Base-by-base conservation (phyloP, 768 basidiomycete species). In the Pulveroboletus frians region DNA sequence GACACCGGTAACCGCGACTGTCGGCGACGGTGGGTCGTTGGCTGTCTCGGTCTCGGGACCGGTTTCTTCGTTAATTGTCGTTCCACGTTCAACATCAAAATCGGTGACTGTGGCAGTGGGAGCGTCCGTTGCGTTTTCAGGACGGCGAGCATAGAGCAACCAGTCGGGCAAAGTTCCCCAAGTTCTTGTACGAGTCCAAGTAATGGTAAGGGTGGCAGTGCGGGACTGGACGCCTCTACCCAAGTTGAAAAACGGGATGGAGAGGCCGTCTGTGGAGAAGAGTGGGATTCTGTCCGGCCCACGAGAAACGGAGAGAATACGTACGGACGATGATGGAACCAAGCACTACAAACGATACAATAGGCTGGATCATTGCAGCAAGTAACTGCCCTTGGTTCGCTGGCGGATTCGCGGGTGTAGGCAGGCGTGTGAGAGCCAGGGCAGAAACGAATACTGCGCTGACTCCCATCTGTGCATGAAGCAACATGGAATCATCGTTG, bases 371-470 rank as follows among this genome's bases (percentile, higher is more conserved):
- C 7, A 72, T 75, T 5, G 79, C 76, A 0, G 84, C 79, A n/a
- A 97, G 75, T 14, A 84, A 56, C 54, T 96, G 90, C 40, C 81
- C 73, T 57, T 88, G 84, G 37, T 76, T 77, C 46, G 73, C 68
- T 0, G 89, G 86, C 0, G 89, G 86, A 46, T 69, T 63, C 2
- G 71, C 64, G 1, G 85, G 81, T 9, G 57, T 61, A 5, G 85
- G 80, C 0, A 93, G 72, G 43, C 76, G 78, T 20, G 76, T 75
- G 9, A 82, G 63, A 4, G 91, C 88, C 23, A 92, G 67, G 0
- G 81, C 84, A 9, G 86, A 83, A 47, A 98, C 85, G 65, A 97
- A 99, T 39, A 97, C 74, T 6, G 95, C 87, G 0, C 86, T 83
- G 20, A 96, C 92, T 44, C 94, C 94, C 88, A 96, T 93, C 75